Evolutionary conservation across 2,329 filamentous ascomycete genomes (phyloP), one percentile per base, ranked within the genome.

Genomic region (Fusarium incarnatum): DNA sequence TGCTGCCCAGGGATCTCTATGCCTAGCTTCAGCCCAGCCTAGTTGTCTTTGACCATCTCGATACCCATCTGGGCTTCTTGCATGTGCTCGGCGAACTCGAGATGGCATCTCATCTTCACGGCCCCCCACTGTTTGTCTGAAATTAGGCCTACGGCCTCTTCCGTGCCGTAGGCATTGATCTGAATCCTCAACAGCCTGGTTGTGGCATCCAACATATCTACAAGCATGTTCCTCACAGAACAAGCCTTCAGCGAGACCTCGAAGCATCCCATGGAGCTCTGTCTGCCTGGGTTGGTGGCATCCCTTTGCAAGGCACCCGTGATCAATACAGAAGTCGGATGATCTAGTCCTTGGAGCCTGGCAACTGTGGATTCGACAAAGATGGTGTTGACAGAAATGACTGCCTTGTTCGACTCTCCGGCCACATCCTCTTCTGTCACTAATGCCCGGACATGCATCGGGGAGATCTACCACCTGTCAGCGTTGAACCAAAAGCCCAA

Each of bases 201-300:
- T 66, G 18, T 44, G 32, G 48, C 76, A 77, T n/a, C 64, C 67
- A 10, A 56, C 25, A 15, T 62, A 49, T 10, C 49, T 55, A 25
- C 76, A 77, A 13, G 57, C 53, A 50, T 77, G 76, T 1, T 53
- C 32, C 4, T 70, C 64, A 47, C 74, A 77, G 42, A 71, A 74
- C 5, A 61, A 23, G 8, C 37, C 46, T 13, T 53, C 63, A 11
- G 30, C n/a, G 15, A 46, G 49, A 6, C 27, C 46, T 18, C 27
- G 50, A 20, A 28, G 28, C 10, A 49, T 23, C 15, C 49, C 50
- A 18, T 46, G 42, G 37, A 53, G 34, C 4, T 47, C 53, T 16
- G 46, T 34, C 37, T 54, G 55, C 10, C 70, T 63, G 12, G 62
- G 60, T n/a, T 57, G 56, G 25, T 44, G 57, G 48, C 73, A 74